These are phyloP conservation scores for Penicillium cosmopolitanum DNA, from an alignment of 495 filamentous ascomycete species.

Conservation along the genomic window DNA sequence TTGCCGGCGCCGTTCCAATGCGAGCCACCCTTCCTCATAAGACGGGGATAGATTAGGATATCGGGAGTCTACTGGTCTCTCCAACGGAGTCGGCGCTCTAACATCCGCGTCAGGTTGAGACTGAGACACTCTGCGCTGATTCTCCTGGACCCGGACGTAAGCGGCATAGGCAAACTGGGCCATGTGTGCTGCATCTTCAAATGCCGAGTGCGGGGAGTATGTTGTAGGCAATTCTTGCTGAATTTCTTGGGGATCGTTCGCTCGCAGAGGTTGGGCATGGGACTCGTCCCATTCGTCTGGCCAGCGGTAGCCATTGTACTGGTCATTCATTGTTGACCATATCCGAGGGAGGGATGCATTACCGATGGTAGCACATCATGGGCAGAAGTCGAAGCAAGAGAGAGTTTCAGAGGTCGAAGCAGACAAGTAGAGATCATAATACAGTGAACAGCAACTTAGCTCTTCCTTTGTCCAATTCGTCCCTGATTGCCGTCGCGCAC, in stretches of 20 bases:
- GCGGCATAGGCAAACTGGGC: slow-evolving; percentile 9
- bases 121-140: background rate
- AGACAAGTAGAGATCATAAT: too few relatives aligned
- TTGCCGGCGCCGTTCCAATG: background rate
- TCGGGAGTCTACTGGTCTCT: background rate
- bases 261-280: background rate
- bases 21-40: background rate
- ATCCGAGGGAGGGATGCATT: background rate
- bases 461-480: too few relatives aligned
- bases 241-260: background rate
- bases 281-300: background rate
- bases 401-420: background rate
- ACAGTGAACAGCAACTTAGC: too few relatives aligned
- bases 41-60: background rate
- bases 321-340: slow-evolving; percentile 5
- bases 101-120: background rate
- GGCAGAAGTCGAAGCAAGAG: background rate
- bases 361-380: background rate
- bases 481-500: too few relatives aligned
- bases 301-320: background rate
- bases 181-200: slow-evolving; percentile 12
- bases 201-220: slow-evolving; percentile 8
- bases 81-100: background rate
- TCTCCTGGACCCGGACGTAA: background rate
- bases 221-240: background rate